A percentile compares a stretch with the other conserved stretches of the same genome.
Evolutionary conservation across 2,329 filamentous ascomycete species (phyloP).

Genomic region (Monascus ruber): DNA sequence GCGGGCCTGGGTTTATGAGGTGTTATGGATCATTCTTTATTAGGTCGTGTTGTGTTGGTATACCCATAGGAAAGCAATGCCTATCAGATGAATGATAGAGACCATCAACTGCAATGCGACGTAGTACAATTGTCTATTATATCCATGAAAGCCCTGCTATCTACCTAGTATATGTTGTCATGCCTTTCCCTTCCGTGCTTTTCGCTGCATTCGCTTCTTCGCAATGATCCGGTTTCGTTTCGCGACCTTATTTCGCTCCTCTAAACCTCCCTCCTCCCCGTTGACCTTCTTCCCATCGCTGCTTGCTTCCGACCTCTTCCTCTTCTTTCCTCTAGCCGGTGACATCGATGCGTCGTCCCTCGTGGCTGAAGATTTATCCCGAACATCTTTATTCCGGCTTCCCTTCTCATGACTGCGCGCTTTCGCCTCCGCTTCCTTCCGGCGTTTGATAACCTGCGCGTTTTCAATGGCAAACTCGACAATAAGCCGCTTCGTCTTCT

Average conservation of each 20-base stretch:
- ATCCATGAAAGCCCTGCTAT: constrained; percentile 2
- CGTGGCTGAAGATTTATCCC: constrained; percentile 6
- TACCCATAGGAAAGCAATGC: no score
- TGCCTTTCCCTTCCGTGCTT: constrained; percentile 43
- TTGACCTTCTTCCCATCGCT: constrained; percentile 7
- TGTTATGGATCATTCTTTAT: no score
- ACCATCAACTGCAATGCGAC: no score
- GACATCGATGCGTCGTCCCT: constrained; percentile 5
- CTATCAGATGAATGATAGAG: no score
- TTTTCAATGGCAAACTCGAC: constrained; percentile 99
- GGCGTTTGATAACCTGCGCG: constrained; percentile 79
- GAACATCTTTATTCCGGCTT: constrained; percentile 14
- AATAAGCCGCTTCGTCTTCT: constrained; percentile 79
- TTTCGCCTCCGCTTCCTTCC: constrained; percentile 33
- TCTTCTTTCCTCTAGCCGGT: constrained; percentile 15
- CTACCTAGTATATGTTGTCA: constrained; percentile 6
- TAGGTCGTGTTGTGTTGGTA: no score
- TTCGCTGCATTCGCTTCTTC: constrained; percentile 67
- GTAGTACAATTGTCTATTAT: background rate
- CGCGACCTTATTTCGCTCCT: constrained; percentile 44
- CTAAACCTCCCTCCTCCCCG: constrained; percentile 14
- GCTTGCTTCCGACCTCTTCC: constrained; percentile 19
- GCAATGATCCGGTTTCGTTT: constrained; percentile 69
- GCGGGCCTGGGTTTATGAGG: no score
- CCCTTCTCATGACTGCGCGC: constrained; percentile 11